Percentiles rank a stretch among this genome's conserved stretches.
Conservation (phyloP, 805 yeast genomes). For the Pichia manshurica region DNA sequence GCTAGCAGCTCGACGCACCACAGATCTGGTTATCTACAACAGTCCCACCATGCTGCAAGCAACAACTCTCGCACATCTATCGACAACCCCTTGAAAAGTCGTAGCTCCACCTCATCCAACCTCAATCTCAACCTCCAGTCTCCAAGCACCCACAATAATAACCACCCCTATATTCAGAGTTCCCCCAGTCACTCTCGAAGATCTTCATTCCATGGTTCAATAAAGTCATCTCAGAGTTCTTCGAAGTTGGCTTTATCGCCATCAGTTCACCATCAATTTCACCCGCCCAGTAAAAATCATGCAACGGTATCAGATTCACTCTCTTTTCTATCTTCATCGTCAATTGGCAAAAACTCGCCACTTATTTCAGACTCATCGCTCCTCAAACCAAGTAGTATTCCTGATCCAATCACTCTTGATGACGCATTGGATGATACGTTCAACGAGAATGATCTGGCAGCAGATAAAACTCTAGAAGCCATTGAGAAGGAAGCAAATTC, state of each 20-base stretch:
- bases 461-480: not conserved
- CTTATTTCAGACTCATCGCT: too few relatives aligned
- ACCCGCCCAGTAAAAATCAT: too few relatives aligned
- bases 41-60: not conserved
- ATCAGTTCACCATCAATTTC: not conserved
- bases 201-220: too few relatives aligned
- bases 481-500: not conserved
- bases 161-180: too few relatives aligned
- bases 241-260: not conserved
- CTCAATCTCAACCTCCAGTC: not conserved
- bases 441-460: not conserved
- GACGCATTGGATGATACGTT: not conserved
- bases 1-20: conserved; percentile 1
- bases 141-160: too few relatives aligned
- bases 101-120: not conserved
- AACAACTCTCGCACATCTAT: not conserved
- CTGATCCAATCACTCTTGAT: not conserved
- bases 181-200: too few relatives aligned
- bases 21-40: not conserved
- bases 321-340: not conserved
- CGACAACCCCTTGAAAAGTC: not conserved
- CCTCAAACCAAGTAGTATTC: not conserved
- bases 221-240: not conserved
- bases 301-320: not conserved
- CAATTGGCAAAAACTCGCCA: not conserved